Conservation (phyloP, 2,329 filamentous ascomycete species). For the Alternaria incomplexa region DNA sequence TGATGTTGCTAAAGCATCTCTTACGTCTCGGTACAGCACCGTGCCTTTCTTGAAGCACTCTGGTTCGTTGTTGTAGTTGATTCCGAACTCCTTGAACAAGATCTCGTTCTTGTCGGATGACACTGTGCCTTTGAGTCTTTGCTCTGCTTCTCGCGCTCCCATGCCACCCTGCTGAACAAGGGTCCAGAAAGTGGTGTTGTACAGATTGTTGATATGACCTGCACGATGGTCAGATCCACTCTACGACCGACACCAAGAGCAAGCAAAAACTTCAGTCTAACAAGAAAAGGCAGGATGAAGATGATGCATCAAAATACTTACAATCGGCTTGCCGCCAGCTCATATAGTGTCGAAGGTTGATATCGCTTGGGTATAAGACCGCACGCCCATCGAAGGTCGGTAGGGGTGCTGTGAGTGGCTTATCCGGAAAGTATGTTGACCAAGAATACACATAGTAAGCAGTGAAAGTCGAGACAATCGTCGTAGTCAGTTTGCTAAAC, state of each 20-base stretch:
- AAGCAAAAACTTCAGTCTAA: background rate
- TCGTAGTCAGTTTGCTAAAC: conserved; percentile 83
- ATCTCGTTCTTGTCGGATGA: conserved; percentile 95
- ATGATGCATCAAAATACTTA: conserved; percentile 52
- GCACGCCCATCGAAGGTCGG: conserved; percentile 93
- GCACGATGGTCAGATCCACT: conserved; percentile 4
- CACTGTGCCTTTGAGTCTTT: conserved; percentile 79
- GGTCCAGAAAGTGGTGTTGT: conserved; percentile 96
- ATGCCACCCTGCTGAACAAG: conserved; percentile 80
- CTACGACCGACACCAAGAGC: background rate
- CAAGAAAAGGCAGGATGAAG: background rate
- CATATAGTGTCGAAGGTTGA: conserved; percentile 91
- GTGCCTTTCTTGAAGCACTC: conserved; percentile 95
- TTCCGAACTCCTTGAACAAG: conserved; percentile 82
- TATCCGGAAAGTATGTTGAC: conserved; percentile 76
- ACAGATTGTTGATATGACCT: conserved; percentile 98
- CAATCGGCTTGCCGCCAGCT: conserved; percentile 98
- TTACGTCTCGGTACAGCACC: conserved; percentile 81
- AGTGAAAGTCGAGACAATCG: conserved; percentile 90
- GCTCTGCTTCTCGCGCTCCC: conserved; percentile 78
- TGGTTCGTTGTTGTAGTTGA: conserved; percentile 97
- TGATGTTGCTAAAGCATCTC: conserved; percentile 30
- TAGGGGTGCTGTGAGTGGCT: conserved; percentile 72
- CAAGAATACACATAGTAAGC: conserved; percentile 87
- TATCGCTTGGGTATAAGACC: conserved; percentile 82